Base-by-base conservation (phyloP, 176 grass and related monocot species). In the Ensete ventricosum region DNA sequence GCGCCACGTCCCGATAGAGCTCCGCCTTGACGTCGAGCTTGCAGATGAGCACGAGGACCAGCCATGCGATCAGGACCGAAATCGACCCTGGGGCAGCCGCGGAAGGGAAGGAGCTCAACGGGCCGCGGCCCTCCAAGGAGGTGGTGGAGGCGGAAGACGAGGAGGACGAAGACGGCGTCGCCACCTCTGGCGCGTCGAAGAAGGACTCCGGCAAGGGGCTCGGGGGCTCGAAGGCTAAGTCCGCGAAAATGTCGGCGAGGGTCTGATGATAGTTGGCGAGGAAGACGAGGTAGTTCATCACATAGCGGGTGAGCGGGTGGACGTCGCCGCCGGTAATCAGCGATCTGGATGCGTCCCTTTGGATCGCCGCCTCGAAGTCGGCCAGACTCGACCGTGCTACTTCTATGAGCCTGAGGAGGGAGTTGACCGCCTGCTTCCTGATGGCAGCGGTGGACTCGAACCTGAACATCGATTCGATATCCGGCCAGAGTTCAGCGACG, bases 11-110 rank as follows among this genome's bases (percentile, higher is more conserved):
- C 1, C 27, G 12, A 72, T 96, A 87, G 19, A 69, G 60, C 50
- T 83, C 89, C 19, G 92, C 92, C 82, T 91, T 91, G 3, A 75
- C 67, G 8, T 96, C 84, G 50, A 96, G 80, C 84, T 89, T 96
- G 23, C 80, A 63, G 22, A 85, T 19, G 63, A 96, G 74, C 1
- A 77, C 82, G 12, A 43, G 74, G 64, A 89, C 24, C 11, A 96
- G 76, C 59, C 86, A 84, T 0, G 78, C 75, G 23, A 87, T 78
- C 29, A 19, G 71, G 34, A 5, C 1, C 52, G 55, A 76, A 16
- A 76, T 69, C 34, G 67, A 8, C 26, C 14, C 22, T 43, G 34
- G 5, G 34, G 34, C 34, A 5, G 73, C 16, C 3, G 14, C 55
- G 10, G 55, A 62, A 17, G 25, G 4, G 25, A 14, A 22, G 16